Percentiles rank a stretch among this genome's conserved stretches.
These are phyloP conservation scores for Colletotrichum gloeosporioides DNA, from an alignment of 2,329 filamentous ascomycete species.

Conservation along the genomic window DNA sequence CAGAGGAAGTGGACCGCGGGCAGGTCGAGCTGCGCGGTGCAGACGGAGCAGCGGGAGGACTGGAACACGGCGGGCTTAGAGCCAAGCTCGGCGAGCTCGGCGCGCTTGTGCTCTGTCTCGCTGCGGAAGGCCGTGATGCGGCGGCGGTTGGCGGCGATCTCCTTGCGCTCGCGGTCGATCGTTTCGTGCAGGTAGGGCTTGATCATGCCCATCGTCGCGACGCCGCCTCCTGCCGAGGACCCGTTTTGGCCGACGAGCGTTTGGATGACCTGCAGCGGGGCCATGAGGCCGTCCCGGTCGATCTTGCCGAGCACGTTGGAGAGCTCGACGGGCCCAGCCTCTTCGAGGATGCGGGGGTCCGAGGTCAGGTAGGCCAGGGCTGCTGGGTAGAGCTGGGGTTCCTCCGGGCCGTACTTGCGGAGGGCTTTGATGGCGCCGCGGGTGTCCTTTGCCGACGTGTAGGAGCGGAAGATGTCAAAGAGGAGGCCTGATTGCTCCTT, in stretches of 20 bases:
- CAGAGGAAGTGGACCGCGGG: slow-evolving; percentile 96
- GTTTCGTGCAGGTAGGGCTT: slow-evolving; percentile 91
- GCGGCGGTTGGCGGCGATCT: slow-evolving; percentile 80
- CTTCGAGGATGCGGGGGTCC: slow-evolving; percentile 78
- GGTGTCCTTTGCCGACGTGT: slow-evolving; percentile 91
- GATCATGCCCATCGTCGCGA: slow-evolving; percentile 97
- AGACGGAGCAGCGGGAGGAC: slow-evolving; percentile 85
- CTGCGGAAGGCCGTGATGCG: slow-evolving; percentile 83
- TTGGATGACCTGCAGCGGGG: slow-evolving; percentile 94
- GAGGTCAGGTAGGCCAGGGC: slow-evolving; percentile 94
- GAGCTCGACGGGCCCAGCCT: slow-evolving; percentile 84
- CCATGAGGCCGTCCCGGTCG: slow-evolving; percentile 90
- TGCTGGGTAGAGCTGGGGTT: slow-evolving; percentile 90
- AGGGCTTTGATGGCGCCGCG: slow-evolving; percentile 87
- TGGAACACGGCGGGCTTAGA: slow-evolving; percentile 89
- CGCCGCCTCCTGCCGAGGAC: slow-evolving; percentile 46
- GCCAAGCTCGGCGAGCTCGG: slow-evolving; percentile 78
- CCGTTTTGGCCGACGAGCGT: slow-evolving; percentile 72
- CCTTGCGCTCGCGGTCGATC: slow-evolving; percentile 85
- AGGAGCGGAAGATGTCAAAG: slow-evolving; percentile 96
- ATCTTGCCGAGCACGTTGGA: slow-evolving; percentile 83
- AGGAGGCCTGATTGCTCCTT: slow-evolving; percentile 91
- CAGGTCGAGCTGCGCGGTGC: slow-evolving; percentile 78
- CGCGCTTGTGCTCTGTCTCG: slow-evolving; percentile 81
- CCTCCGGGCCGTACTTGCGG: slow-evolving; percentile 87